Evolutionary conservation across 208 protist genomes (phyloP), one percentile per base, ranked within the genome.

Genomic region (Trypanosoma brucei): DNA sequence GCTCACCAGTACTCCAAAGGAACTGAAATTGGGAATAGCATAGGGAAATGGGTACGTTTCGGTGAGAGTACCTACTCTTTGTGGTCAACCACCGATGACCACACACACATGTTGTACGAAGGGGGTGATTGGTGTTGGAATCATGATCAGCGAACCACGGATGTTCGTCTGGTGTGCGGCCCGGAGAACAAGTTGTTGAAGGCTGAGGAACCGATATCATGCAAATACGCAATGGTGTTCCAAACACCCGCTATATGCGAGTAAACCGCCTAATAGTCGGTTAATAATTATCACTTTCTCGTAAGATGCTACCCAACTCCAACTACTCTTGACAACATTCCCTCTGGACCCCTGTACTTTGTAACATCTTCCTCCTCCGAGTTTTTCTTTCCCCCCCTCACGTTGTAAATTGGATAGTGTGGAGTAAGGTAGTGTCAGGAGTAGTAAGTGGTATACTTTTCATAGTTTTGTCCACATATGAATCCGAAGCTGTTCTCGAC

Each of bases 151-250:
- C 79, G 84, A n/a, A 59, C 57, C 1, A 78, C 68, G 0, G 80
- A 87, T 35, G 74, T 93, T 22, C 76, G 79, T 35, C 59, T 91
- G 3, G 74, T 90, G 0, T 93, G 87, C 45, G 84, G 82, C 34
- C 54, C 72, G 1, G 78, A 88, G 39, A 85, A 86, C 59, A 77
- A 77, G 33, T 59, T 91, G 4, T 44, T 65, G 0, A 40, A 66
- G n/a, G 61, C 84, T 3, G 82, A 88, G 31, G 84, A 93, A 65
- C 84, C 82, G 35, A 74, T 77, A 36, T 79, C 87, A 74, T 93
- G 87, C 62, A 72, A 61, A n/a, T 93, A 93, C 62, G 51, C 39
- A 48, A 80, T 93, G 74, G 72, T 86, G 9, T 91, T 90, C 68
- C 75, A 91, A 45, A 90, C 84, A 8, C 84, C 84, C 8, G 84